Evolutionary conservation across 805 yeast species (phyloP).

Genomic region (Pichia eremophila): DNA sequence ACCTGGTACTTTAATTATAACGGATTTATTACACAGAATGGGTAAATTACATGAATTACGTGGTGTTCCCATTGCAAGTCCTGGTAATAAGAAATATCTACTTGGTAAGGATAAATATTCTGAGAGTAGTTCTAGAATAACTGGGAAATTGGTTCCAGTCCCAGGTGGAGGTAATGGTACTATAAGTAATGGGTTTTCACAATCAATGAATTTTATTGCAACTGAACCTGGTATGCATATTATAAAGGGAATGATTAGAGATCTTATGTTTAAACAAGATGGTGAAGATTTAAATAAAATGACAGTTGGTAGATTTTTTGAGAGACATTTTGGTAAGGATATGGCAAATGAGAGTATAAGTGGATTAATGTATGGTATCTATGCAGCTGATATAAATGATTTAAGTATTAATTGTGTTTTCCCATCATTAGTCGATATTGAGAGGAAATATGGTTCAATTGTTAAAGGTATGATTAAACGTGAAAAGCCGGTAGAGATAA

Average conservation of each 20-base stretch:
- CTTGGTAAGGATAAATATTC: conserved; percentile 18
- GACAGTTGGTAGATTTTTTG: conserved; percentile 46
- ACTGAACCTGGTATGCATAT: conserved; percentile 15
- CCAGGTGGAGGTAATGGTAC: conserved; percentile 32
- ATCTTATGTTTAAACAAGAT: neutral
- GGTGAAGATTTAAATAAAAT: neutral
- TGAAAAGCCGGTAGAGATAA: conserved; percentile 11
- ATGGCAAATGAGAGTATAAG: conserved; percentile 53
- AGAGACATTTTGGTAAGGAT: conserved; percentile 58
- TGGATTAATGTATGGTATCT: conserved; percentile 82
- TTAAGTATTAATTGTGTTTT: conserved; percentile 59
- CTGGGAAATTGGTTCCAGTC: conserved; percentile 36
- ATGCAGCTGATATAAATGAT: conserved; percentile 70
- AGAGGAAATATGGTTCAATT: conserved; percentile 50
- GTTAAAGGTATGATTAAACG: conserved; percentile 28
- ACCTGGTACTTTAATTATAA: conserved; percentile 61
- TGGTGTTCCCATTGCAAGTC: conserved; percentile 47
- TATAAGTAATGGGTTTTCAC: conserved; percentile 16
- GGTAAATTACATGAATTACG: conserved; percentile 41
- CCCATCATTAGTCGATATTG: conserved; percentile 47
- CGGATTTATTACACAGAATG: conserved; percentile 48
- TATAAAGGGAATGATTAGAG: conserved; percentile 2
- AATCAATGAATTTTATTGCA: conserved; percentile 24
- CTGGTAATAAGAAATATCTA: conserved; percentile 66
- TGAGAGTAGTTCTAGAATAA: conserved; percentile 20